Percentiles rank a stretch among this genome's conserved stretches.
phyloP scores from a whole-genome alignment of 1,284 basidiomycete species.

The Anthracocystis panici-leucophaei region DNA sequence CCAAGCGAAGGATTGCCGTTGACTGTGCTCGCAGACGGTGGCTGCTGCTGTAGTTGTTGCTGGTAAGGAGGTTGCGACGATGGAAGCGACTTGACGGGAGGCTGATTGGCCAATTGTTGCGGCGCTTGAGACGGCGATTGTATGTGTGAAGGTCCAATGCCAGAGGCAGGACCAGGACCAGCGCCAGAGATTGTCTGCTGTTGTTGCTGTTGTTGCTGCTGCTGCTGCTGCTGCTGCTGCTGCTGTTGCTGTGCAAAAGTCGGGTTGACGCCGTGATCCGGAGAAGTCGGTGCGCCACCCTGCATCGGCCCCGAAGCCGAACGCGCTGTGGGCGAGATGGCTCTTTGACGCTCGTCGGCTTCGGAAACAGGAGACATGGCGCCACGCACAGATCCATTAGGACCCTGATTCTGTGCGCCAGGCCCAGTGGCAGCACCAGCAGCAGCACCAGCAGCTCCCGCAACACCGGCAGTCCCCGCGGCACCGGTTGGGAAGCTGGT shows the following conservation, averaged over 20 bases:
- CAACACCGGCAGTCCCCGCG: slow-evolving; percentile 16
- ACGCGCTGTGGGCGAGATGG: slow-evolving; percentile 49
- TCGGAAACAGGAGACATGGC: slow-evolving; percentile 50
- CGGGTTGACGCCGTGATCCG: slow-evolving; percentile 19
- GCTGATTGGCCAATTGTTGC: slow-evolving; percentile 22
- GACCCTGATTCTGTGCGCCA: slow-evolving; percentile 25
- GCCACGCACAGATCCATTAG: slow-evolving; percentile 31
- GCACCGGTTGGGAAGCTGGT: slow-evolving; percentile 7
- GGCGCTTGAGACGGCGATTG: slow-evolving; percentile 18
- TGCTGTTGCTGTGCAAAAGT: slow-evolving; percentile 27
- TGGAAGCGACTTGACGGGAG: slow-evolving; percentile 2
- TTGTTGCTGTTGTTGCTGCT: slow-evolving; percentile 9
- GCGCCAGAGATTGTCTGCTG: neutral
- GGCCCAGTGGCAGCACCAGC: slow-evolving; percentile 20
- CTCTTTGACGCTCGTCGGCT: slow-evolving; percentile 34
- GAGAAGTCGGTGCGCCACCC: slow-evolving; percentile 21
- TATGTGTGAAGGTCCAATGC: slow-evolving; percentile 1
- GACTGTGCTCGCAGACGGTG: slow-evolving; percentile 8
- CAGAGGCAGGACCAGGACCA: neutral
- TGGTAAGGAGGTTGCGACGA: slow-evolving; percentile 26
- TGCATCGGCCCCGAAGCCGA: slow-evolving; percentile 12
- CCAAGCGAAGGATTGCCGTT: slow-evolving; percentile 24
- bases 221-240: slow-evolving; percentile 14
- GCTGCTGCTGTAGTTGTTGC: slow-evolving; percentile 5
- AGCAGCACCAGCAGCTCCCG: slow-evolving; percentile 14